Evolutionary conservation across 331 rosid genomes (phyloP).

Genomic region (Pyracantha coccinea): DNA sequence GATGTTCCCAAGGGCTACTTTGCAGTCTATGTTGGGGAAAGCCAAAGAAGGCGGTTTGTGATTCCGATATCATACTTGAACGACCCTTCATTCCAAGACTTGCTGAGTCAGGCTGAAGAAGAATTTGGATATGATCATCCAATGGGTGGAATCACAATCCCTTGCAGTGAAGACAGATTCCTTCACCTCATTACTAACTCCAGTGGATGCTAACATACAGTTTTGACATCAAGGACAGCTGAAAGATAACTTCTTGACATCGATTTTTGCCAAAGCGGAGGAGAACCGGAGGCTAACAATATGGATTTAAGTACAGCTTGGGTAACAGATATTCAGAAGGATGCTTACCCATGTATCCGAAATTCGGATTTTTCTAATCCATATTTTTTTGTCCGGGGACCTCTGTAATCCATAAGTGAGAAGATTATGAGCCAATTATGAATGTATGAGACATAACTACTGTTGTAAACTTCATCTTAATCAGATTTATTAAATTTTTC

Average conservation of each 20-base stretch:
- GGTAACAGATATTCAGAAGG: not conserved
- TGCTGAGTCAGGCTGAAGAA: constrained; percentile 14
- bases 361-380: not conserved
- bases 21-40: too few species aligned
- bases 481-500: not conserved
- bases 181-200: constrained; percentile 13
- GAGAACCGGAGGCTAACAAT: not conserved
- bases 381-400: not conserved
- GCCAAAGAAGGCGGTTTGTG: constrained; percentile 6
- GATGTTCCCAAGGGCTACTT: not conserved
- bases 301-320: not conserved
- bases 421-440: not conserved
- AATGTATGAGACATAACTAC: too few species aligned
- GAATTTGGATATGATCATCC: constrained; percentile 30
- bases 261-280: not conserved
- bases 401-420: not conserved
- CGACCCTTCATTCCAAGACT: constrained; percentile 32
- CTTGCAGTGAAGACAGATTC: constrained; percentile 23
- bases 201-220: not conserved
- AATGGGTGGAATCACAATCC: constrained; percentile 27
- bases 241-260: not conserved
- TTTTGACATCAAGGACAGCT: not conserved
- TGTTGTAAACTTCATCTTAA: not conserved
- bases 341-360: not conserved
- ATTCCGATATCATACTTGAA: constrained; percentile 19